phyloP scores from a whole-genome alignment of 768 basidiomycete genomes.

The Heimioporus sp. region DNA sequence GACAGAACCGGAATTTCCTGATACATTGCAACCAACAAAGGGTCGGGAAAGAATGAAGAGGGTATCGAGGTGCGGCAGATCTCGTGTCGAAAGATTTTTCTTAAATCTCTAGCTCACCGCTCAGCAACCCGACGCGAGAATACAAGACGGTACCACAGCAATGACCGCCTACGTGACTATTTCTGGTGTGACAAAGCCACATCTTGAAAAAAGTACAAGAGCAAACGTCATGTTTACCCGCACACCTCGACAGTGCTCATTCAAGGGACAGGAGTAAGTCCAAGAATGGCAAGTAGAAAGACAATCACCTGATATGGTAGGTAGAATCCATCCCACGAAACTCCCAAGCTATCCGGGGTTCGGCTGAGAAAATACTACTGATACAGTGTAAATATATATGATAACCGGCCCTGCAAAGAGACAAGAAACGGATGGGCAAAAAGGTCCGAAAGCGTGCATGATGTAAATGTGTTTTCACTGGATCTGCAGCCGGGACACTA shows the following conservation, averaged over 20 bases:
- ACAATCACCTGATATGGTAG: constrained; percentile 29
- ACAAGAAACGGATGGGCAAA: constrained; percentile 4
- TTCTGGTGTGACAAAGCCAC: constrained; percentile 18
- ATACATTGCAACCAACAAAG: constrained; percentile 19
- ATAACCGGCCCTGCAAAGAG: constrained; percentile 6
- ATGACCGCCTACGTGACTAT: neutral
- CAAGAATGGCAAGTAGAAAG: constrained; percentile 26
- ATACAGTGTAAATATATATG: constrained; percentile 15
- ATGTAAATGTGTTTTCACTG: constrained; percentile 1
- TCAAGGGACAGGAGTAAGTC: constrained; percentile 14
- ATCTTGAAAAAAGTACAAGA: constrained; percentile 27
- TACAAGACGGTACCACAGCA: constrained; percentile 10
- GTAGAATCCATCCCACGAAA: constrained; percentile 10
- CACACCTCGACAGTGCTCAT: neutral
- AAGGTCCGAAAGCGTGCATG: constrained; percentile 9
- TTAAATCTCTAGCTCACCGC: constrained; percentile 13
- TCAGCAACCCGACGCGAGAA: neutral
- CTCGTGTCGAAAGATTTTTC: neutral
- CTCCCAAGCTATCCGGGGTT: neutral
- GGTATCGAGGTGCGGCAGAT: constrained; percentile 11
- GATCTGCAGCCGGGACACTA: constrained; percentile 10
- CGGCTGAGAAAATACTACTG: constrained; percentile 5
- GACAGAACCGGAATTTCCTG: constrained; percentile 39
- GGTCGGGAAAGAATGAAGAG: constrained; percentile 8
- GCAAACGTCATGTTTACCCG: constrained; percentile 4